Conservation (phyloP, 2,329 filamentous ascomycete genomes). For the Tolypocladium album region DNA sequence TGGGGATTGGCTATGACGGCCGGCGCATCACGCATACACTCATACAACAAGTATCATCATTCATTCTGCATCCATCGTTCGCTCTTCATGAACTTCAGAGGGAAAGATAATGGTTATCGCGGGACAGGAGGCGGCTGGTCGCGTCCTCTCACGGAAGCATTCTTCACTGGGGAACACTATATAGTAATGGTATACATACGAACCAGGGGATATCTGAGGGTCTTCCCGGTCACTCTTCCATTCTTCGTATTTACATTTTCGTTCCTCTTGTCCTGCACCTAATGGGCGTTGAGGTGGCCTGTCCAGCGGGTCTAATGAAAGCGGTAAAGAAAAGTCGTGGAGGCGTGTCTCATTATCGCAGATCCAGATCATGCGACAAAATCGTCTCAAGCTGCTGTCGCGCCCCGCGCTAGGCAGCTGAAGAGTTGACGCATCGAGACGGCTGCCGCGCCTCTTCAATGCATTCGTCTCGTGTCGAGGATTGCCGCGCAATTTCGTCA, state of each 20-base stretch:
- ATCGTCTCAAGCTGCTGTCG: not conserved
- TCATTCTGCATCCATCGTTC: slow-evolving; percentile 4
- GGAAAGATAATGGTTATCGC: not conserved
- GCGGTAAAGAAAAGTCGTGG: not conserved
- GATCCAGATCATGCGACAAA: not conserved
- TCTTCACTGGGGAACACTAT: not conserved
- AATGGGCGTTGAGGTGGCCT: not conserved
- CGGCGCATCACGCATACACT: slow-evolving; percentile 10
- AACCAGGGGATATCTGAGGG: not conserved
- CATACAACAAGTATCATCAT: slow-evolving; percentile 1
- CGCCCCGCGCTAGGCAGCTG: not conserved
- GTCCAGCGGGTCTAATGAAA: not conserved
- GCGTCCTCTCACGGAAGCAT: not conserved
- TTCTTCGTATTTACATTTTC: not conserved
- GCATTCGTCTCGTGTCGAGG: not conserved
- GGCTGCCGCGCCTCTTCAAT: not conserved
- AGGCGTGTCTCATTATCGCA: not conserved
- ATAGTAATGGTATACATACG: not conserved
- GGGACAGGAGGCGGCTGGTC: not conserved
- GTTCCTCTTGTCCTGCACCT: not conserved
- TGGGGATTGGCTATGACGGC: slow-evolving; percentile 21
- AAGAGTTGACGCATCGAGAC: not conserved
- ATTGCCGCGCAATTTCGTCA: slow-evolving; percentile 8
- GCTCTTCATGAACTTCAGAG: not conserved
- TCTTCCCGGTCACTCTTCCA: not conserved